A percentile compares a stretch with the other conserved stretches of the same genome.
phyloP scores from a whole-genome alignment of 352 stramenopile species.

The Phytopythium ostracodes region DNA sequence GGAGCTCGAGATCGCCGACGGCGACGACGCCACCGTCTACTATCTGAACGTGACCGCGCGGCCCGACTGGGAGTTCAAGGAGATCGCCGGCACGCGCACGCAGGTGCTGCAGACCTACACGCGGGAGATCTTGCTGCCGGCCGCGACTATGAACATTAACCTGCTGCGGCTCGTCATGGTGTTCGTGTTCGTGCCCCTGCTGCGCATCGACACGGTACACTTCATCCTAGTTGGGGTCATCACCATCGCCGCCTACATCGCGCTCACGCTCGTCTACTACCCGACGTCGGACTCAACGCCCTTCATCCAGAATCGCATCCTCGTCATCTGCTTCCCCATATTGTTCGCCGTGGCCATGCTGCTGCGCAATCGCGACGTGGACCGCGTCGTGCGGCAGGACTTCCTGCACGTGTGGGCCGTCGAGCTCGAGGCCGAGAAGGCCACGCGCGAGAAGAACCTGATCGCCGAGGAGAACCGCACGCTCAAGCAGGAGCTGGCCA shows the following conservation, averaged over 20 bases:
- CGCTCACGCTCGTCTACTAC: conserved; percentile 61
- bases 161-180: conserved; percentile 72
- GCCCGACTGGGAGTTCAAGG: conserved; percentile 53
- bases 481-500: conserved; percentile 69
- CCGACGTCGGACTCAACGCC: conserved; percentile 46
- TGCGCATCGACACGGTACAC: conserved; percentile 73
- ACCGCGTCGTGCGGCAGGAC: conserved; percentile 73
- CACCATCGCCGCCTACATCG: conserved; percentile 57
- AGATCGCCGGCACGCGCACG: conserved; percentile 40
- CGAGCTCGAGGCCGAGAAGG: conserved; percentile 67
- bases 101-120: conserved; percentile 66
- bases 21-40: conserved; percentile 25
- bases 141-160: conserved; percentile 80
- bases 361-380: conserved; percentile 65
- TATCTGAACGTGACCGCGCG: conserved; percentile 59
- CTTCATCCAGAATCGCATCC: conserved; percentile 65
- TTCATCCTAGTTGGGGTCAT: conserved; percentile 52
- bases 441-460: conserved; percentile 67
- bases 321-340: conserved; percentile 70
- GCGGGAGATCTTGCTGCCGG: conserved; percentile 52
- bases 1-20: conserved; percentile 35
- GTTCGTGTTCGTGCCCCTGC: conserved; percentile 66
- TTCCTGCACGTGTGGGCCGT: conserved; percentile 79
- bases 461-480: conserved; percentile 82
- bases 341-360: conserved; percentile 66